phyloP scores from a whole-genome alignment of 768 basidiomycete species.

The Termitomyces sp. region DNA sequence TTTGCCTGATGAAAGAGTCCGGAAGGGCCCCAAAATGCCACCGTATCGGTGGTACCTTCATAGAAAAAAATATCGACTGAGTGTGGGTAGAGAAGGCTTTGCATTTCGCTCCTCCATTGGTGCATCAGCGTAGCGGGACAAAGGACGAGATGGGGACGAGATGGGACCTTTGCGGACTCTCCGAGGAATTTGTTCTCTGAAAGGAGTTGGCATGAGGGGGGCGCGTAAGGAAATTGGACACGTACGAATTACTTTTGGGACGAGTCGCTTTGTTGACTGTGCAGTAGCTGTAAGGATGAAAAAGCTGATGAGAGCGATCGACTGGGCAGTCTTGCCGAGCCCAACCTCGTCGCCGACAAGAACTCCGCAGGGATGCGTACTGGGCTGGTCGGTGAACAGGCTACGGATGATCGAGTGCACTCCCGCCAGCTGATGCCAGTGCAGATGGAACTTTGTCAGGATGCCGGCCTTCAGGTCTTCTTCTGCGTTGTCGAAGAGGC shows the following conservation, averaged over 20 bases:
- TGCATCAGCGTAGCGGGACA: neutral
- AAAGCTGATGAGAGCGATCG: conserved; percentile 15
- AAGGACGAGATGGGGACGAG: neutral
- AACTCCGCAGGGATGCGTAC: neutral
- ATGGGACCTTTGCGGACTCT: neutral
- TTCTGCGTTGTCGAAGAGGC: neutral
- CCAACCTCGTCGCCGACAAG: conserved; percentile 26
- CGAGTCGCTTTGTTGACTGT: neutral
- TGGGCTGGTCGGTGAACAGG: conserved; percentile 4
- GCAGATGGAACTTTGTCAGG: conserved; percentile 1
- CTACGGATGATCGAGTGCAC: conserved; percentile 15
- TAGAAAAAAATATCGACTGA: conserved; percentile 22
- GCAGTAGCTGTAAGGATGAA: conserved; percentile 8
- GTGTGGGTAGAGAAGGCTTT: neutral
- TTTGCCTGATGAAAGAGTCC: conserved; percentile 12
- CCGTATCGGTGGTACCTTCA: neutral
- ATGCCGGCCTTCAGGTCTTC: neutral
- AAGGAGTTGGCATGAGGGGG: neutral
- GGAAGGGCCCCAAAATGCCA: conserved; percentile 15
- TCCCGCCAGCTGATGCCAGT: conserved; percentile 24
- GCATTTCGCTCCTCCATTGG: neutral
- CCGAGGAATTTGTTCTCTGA: neutral
- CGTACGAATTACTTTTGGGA: conserved; percentile 4
- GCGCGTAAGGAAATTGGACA: neutral
- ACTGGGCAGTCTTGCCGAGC: conserved; percentile 24